phyloP scores from a whole-genome alignment of 495 filamentous ascomycete genomes.

The Penicillium verhagenii region DNA sequence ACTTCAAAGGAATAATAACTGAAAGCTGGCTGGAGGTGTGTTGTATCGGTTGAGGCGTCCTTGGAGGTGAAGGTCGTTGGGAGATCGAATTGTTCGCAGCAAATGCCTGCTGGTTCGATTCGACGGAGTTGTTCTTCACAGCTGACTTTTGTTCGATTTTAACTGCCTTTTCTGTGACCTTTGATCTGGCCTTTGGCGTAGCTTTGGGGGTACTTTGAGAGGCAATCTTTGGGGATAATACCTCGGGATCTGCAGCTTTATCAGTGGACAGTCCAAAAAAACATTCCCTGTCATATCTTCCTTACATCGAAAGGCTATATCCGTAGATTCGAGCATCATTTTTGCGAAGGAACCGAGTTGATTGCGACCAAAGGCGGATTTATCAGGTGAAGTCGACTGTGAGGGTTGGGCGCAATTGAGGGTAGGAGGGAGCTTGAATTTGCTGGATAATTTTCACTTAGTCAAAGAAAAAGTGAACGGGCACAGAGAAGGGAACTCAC shows the following conservation, averaged over 20 bases:
- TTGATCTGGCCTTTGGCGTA: neutral
- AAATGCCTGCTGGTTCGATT: conserved; percentile 23
- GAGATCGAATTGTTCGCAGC: conserved; percentile 20
- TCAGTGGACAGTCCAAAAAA: conserved; percentile 9
- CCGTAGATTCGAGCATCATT: conserved; percentile 56
- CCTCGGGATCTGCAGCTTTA: conserved; percentile 39
- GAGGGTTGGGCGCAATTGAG: conserved; percentile 21
- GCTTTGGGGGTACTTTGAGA: neutral
- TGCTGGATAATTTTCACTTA: conserved; percentile 46
- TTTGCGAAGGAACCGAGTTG: conserved; percentile 56
- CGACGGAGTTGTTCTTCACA: conserved; percentile 7
- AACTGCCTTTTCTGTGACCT: conserved; percentile 5
- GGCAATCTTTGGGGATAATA: conserved; percentile 10
- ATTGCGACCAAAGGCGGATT: conserved; percentile 19
- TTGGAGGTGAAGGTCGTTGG: conserved; percentile 11
- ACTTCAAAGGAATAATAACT: conserved; percentile 40
- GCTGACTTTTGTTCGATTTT: conserved; percentile 22
- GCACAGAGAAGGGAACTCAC: conserved; percentile 47
- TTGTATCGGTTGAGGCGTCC: neutral
- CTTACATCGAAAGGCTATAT: conserved; percentile 57
- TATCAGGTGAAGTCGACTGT: conserved; percentile 18
- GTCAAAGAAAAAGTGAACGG: neutral
- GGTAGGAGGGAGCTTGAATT: conserved; percentile 60
- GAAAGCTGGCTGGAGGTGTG: conserved; percentile 31
- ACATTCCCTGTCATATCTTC: neutral